Evolutionary conservation across 2,329 filamentous ascomycete genomes (phyloP), one percentile per base, ranked within the genome.

Genomic region (Trichoderma sp.): DNA sequence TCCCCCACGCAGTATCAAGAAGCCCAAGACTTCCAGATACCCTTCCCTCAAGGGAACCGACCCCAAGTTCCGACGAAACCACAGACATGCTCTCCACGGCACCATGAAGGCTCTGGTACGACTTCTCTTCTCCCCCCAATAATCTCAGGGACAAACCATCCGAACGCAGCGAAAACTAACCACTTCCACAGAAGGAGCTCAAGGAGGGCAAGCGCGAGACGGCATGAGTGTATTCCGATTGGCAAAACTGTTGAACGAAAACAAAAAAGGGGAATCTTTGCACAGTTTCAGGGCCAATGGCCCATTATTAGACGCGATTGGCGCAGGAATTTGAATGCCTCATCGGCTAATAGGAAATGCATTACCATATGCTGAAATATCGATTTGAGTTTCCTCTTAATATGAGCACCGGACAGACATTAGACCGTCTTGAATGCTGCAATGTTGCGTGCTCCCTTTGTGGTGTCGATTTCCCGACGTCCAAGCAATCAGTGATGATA

Each of bases 61-160:
- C 87, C 94, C 96, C 83, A 99, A 99, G 91, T 99, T 99, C 90
- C 91, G 96, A 85, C 91, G 96, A 86, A 99, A 99, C 90, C 96
- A 99, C 89, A 93, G 94, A 88, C 95, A 99, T 90, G 96, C 96
- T 84, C 94, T 98, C 75, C 96, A 98, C 89, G 96, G 96, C 84
- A 99, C 94, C 83, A 94, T 93, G 89, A 96, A 93, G 88, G 96
- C 96, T 82, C 86, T 99, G 87, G 95, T 98, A 90, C 80, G 92
- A 71, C 56, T 26, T 46, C 28, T 32, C 10, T 11, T 4, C 10
- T 4, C 32, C 30, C 87, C 68, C 39, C 5, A 43, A 21, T 59
- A 2, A 5, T 39, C 7, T 39, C 7, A n/a, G 34, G 21, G 39
- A 28, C 3, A 58, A 7, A 11, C 10, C 26, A 18, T 37, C 10